phyloP scores from a whole-genome alignment of 495 filamentous ascomycete genomes.

The Penicillium cataractarum region DNA sequence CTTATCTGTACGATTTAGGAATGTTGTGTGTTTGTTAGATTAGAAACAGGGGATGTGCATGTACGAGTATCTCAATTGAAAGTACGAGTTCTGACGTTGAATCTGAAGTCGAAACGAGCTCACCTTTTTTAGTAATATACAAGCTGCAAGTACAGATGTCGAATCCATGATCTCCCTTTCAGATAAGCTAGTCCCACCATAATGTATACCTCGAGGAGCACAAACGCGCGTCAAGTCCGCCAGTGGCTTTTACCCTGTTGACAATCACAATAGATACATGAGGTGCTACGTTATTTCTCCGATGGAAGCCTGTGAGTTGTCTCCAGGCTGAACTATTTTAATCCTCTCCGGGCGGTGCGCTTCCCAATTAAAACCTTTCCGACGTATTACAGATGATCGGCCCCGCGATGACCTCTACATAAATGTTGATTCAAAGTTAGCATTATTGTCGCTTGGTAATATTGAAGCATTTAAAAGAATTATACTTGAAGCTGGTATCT shows the following conservation, averaged over 20 bases:
- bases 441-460: not conserved
- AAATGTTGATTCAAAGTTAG: not conserved
- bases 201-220: not conserved
- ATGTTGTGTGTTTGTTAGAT: not conserved
- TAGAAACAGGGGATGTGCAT: not conserved
- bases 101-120: no score
- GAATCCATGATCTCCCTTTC: not conserved
- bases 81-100: no score
- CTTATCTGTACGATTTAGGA: not conserved
- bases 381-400: slow-evolving; percentile 5
- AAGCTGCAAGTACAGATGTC: no score
- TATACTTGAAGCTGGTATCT: not conserved
- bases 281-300: not conserved
- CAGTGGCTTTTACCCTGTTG: not conserved
- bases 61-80: not conserved
- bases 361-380: slow-evolving; percentile 26
- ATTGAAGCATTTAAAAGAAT: not conserved
- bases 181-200: not conserved
- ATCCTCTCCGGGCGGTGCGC: slow-evolving; percentile 1
- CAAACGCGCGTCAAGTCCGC: not conserved
- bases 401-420: not conserved
- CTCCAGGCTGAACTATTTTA: slow-evolving; percentile 10
- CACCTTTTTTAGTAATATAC: no score
- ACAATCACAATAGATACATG: not conserved
- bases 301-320: not conserved